Evolutionary conservation across 2,329 filamentous ascomycete species (phyloP).

Genomic region (Sporothrix pallida): DNA sequence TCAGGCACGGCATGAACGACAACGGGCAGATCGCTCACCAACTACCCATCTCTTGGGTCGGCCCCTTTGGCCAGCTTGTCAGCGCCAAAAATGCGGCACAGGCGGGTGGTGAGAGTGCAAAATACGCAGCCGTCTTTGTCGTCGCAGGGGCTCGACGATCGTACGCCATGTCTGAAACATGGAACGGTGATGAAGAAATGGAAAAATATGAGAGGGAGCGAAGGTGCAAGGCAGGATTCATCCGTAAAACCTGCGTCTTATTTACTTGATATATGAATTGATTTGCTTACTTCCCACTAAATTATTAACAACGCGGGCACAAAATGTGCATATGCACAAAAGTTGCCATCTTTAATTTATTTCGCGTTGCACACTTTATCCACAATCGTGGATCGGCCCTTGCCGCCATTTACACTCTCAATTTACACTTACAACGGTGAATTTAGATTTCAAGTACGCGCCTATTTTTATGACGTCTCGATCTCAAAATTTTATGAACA

Average conservation of each 20-base stretch:
- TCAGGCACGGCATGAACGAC: conserved; percentile 10
- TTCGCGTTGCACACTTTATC: not conserved
- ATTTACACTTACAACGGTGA: not conserved
- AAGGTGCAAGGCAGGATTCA: too few species aligned
- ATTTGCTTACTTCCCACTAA: not conserved
- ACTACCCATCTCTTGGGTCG: not conserved
- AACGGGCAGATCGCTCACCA: not conserved
- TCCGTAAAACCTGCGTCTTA: not conserved
- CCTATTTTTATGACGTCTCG: not conserved
- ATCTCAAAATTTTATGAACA: too few species aligned
- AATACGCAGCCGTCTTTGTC: not conserved
- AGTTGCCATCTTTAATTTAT: not conserved
- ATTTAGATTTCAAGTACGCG: not conserved
- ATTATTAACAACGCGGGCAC: not conserved
- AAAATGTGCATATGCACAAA: not conserved
- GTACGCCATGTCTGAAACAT: conserved; percentile 25
- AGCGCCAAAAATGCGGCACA: not conserved
- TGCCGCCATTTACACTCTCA: not conserved
- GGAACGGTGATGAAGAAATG: conserved; percentile 3
- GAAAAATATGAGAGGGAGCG: not conserved
- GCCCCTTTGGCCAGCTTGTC: not conserved
- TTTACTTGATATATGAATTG: not conserved
- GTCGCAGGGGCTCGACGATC: conserved; percentile 26
- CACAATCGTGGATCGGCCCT: not conserved
- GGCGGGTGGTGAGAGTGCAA: not conserved